Base-by-base conservation (phyloP, 2,329 filamentous ascomycete genomes). In the Mollisiaceae sp. region DNA sequence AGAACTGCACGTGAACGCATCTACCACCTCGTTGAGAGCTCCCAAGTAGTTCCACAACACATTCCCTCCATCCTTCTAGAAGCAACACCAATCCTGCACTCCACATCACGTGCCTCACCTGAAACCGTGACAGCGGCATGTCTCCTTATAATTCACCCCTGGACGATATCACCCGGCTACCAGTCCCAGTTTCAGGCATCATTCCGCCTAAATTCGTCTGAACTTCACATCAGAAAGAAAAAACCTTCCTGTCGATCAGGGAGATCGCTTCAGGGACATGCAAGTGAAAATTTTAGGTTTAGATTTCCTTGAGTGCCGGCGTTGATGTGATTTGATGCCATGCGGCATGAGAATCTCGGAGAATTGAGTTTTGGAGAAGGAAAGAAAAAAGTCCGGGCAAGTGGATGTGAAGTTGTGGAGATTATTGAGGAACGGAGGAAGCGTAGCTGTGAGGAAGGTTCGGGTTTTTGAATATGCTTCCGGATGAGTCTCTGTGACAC, bases 181-280 rank as follows among this genome's bases (percentile, higher is more conserved):
- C 50, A 32, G 8, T 54, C 50, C 15, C 22, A 18, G 24, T 35
- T 54, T 54, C 50, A 54, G 18, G 12, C 24, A 27, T 6, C 27
- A 32, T 18, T 32, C 15, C 32, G 50, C 50, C 50, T 54, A 18
- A 54, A 15, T 47, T 54, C 50, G 14, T 54, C 50, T 54, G 50
- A 54, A 54, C 22, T 54, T 54, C 11, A 32, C 9, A 27, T 11
- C 18, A 32, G 27, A 32, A 32, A 32, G 27, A 32, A 32, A 32
- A 32, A 32, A 32, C 3, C 32, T 54, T 54, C 50, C 22, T 27
- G 50, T 54, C 50, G 50, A 54, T 54, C 50, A 54, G 24, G 50
- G 47, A 52, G 47, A 52, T 52, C 47, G 15, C 24, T 35, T 54
- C 50, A 54, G 15, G 50, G 50, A 35, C 9, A 24, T 52, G 20